phyloP scores from a whole-genome alignment of 2,329 filamentous ascomycete genomes.

The Fusarium xylarioides region DNA sequence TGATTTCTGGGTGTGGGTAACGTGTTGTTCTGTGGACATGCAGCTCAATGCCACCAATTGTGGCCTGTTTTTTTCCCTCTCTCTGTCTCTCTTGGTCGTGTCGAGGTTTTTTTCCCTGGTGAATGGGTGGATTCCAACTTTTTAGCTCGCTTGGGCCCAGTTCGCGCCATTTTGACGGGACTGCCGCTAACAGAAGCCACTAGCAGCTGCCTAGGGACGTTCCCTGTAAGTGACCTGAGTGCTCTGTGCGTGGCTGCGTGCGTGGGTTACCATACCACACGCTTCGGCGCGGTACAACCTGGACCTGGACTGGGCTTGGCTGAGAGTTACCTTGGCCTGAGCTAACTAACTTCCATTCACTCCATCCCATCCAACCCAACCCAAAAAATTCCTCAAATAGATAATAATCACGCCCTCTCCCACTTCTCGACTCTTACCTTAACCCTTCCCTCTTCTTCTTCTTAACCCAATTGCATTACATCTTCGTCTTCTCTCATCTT shows the following conservation, averaged over 20 bases:
- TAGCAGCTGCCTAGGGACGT: constrained; percentile 3
- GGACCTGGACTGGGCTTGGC: background rate
- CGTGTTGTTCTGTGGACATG: constrained; percentile 22
- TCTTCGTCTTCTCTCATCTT: background rate
- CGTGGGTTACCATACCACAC: background rate
- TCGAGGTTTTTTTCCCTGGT: constrained; percentile 18
- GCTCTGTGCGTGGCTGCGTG: background rate
- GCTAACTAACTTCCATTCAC: constrained; percentile 9
- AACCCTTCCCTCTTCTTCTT: constrained; percentile 9
- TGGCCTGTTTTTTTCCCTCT: constrained; percentile 29
- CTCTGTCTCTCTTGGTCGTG: background rate
- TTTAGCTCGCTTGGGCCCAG: constrained; percentile 22
- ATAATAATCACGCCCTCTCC: constrained; percentile 37
- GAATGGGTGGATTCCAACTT: constrained; percentile 17
- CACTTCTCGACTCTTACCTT: background rate
- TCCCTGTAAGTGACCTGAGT: constrained; percentile 17
- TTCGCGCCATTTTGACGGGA: constrained; percentile 29
- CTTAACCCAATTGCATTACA: constrained; percentile 12
- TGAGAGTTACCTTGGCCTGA: background rate
- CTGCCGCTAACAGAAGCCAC: background rate
- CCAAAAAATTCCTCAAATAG: constrained; percentile 43
- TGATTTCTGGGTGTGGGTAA: constrained; percentile 19
- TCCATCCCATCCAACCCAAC: constrained; percentile 2
- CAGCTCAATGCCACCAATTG: constrained; percentile 12
- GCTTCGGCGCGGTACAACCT: constrained; percentile 33